Evolutionary conservation across 257 asterid genomes (phyloP).

Genomic region (Echites panduratus): DNA sequence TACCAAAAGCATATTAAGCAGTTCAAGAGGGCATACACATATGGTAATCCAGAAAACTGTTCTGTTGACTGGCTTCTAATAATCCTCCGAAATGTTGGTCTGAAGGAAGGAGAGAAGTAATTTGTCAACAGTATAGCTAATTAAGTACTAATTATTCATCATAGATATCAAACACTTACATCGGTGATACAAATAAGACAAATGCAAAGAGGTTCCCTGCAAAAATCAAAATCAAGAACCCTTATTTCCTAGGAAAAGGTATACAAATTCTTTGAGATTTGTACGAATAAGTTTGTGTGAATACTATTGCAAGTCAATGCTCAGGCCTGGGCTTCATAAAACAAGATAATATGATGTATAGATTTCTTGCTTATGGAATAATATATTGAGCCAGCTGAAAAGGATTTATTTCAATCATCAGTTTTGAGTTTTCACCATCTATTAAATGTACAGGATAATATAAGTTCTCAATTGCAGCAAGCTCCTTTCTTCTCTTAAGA

Average conservation of each 20-base stretch:
- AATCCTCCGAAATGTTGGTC: conserved; percentile 79
- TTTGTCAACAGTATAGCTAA: conserved; percentile 2
- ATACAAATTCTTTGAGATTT: not conserved
- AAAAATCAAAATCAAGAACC: conserved; percentile 9
- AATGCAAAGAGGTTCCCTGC: conserved; percentile 80
- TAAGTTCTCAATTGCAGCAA: not conserved
- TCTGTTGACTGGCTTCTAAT: conserved; percentile 66
- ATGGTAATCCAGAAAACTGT: conserved; percentile 80
- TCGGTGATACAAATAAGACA: conserved; percentile 72
- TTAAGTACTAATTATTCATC: not conserved
- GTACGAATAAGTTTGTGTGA: not conserved
- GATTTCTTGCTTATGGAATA: not conserved
- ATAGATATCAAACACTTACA: conserved; percentile 44
- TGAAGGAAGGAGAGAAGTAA: conserved; percentile 20
- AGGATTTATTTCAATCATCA: not conserved
- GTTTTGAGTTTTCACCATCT: not conserved
- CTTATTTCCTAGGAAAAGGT: not conserved
- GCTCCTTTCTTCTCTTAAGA: not conserved
- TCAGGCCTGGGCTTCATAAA: not conserved
- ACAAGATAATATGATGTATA: not conserved
- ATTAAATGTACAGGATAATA: not conserved
- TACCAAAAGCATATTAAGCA: conserved; percentile 88
- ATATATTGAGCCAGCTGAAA: not conserved
- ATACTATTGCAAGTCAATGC: not conserved
- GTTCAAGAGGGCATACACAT: conserved; percentile 70